Percentiles rank a stretch among this genome's conserved stretches.
These are phyloP conservation scores for Hypericum androsaemum DNA, from an alignment of 345 rosid genomes.

Conservation along the genomic window DNA sequence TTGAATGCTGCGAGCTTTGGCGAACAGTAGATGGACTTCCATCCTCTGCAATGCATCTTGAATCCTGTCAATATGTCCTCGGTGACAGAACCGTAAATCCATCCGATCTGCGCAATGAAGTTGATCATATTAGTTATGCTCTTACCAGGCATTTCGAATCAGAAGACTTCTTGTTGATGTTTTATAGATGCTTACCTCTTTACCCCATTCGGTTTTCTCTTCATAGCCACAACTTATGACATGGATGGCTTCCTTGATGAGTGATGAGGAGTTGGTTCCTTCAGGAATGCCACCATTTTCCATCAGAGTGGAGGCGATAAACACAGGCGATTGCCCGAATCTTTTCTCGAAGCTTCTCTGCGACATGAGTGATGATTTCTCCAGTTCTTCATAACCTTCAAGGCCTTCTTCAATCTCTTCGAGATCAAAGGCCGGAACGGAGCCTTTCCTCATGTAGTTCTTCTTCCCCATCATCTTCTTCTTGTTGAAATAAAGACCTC, in stretches of 20 bases:
- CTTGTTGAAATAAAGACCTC: constrained; percentile 48
- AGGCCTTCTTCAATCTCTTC: constrained; percentile 98
- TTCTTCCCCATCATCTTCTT: constrained; percentile 54
- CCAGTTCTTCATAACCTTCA: constrained; percentile 87
- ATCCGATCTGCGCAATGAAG: constrained; percentile 56
- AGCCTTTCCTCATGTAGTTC: constrained; percentile 56
- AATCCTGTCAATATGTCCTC: constrained; percentile 89
- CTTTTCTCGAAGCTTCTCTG: constrained; percentile 93
- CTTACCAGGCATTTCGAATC: no score
- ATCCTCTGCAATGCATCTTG: constrained; percentile 97
- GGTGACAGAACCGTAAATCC: constrained; percentile 92
- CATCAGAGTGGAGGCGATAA: constrained; percentile 84
- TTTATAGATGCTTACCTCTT: constrained; percentile 49
- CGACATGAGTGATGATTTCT: constrained; percentile 89
- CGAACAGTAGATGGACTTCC: constrained; percentile 83
- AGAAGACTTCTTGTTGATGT: neutral
- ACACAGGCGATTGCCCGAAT: constrained; percentile 84
- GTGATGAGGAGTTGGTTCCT: constrained; percentile 61
- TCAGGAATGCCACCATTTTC: constrained; percentile 96
- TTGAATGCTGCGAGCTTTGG: constrained; percentile 82
- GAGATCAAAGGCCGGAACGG: constrained; percentile 48
- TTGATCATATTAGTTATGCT: neutral
- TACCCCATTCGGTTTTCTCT: constrained; percentile 98
- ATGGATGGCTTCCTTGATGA: constrained; percentile 92
- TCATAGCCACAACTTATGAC: constrained; percentile 89